Percentiles rank a stretch among this genome's conserved stretches.
These are phyloP conservation scores for Seiridium cupressi DNA, from an alignment of 2,329 filamentous ascomycete species.

Conservation along the genomic window DNA sequence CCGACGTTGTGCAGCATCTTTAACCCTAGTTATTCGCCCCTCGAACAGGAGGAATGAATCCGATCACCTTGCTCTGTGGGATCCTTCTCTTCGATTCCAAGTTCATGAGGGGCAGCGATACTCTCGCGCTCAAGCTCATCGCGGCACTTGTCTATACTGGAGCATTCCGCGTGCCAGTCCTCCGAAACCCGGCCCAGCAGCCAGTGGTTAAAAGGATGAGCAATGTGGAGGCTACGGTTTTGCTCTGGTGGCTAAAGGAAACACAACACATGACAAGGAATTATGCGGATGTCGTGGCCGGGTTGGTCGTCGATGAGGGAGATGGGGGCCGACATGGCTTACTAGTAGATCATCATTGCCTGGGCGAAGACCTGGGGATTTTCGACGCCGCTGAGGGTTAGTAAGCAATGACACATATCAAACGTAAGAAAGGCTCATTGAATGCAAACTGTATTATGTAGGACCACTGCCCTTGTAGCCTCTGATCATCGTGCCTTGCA, in stretches of 20 bases:
- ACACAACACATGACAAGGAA: too few species aligned
- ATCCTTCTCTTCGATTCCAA: neutral
- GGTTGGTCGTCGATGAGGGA: neutral
- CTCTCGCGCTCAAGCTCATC: neutral
- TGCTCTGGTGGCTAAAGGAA: neutral
- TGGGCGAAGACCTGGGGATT: too few species aligned
- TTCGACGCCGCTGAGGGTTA: too few species aligned
- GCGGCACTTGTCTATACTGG: neutral
- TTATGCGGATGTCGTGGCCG: neutral
- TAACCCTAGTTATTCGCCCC: neutral
- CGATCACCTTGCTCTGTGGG: neutral
- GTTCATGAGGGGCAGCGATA: neutral
- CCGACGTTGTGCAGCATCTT: neutral
- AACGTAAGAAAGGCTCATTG: too few species aligned
- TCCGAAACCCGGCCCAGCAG: neutral
- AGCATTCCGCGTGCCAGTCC: neutral
- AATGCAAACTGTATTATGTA: too few species aligned
- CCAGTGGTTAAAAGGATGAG: neutral
- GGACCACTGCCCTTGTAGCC: too few species aligned
- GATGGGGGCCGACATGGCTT: neutral
- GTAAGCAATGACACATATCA: too few species aligned
- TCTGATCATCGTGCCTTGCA: too few species aligned
- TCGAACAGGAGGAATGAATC: neutral
- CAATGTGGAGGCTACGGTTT: neutral
- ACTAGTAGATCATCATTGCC: too few species aligned